Base-by-base conservation (phyloP, 2,329 filamentous ascomycete species). In the Dryadomyces sulphureus region DNA sequence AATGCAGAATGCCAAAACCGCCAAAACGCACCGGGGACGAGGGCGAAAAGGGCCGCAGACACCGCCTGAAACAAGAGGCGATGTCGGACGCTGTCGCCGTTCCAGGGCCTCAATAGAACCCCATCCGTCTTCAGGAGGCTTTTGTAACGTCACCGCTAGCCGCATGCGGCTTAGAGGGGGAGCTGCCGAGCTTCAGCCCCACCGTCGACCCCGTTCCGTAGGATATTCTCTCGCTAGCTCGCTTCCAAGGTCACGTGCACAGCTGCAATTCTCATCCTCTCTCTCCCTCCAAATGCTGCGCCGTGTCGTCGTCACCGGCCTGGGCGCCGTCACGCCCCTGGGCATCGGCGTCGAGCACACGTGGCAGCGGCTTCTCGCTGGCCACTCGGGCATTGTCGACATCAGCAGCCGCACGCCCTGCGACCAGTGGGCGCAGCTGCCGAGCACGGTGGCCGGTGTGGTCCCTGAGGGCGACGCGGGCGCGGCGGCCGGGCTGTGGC, bases 391-490 rank as follows among this genome's bases (percentile, higher is more conserved):
- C 52, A 78, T 98, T 55, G 72, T 79, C 48, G 90, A 84, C 54
- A 73, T 92, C 45, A 73, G 72, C 48, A 61, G 75, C 48, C 70
- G 76, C 45, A 75, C 70, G 49, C 79, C 64, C 51, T 69, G 51
- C 61, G 67, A 57, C 24, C 60, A 61, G 53, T 94, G 89, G 72
- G 69, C 69, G 8, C 75, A 79, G 38, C 68, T 95, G 38, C 87
- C 90, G 12, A 92, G 86, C 60, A 86, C 81, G 45, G 79, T 96
- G 44, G 90, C 89, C 38, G 92, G 84, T 1, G 59, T 92, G 17
- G 84, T 98, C 1, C 88, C 90, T 1, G 47, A 50, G 17, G 41
- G 47, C 12, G 42, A 41, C 41, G 40, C 2, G 1, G 40, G 57
- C 39, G 58, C 59, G 6, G 43, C 7, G 5, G 55, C 62, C 53